Base-by-base conservation (phyloP, 805 yeast genomes). In the Pichia heedii region DNA sequence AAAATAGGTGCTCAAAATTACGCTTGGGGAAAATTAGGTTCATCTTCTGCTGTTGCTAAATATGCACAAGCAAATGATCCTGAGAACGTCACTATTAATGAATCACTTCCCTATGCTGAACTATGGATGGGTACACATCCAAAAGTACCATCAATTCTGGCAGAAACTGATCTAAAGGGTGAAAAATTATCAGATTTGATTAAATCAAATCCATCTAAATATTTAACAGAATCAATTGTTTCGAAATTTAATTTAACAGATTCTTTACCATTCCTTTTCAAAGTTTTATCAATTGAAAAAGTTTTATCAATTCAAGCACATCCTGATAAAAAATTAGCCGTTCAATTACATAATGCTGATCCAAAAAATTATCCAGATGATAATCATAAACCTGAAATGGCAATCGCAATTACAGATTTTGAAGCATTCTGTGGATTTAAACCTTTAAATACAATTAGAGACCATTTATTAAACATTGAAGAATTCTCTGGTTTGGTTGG, bases 311-410 rank as follows among this genome's bases (percentile, higher is more conserved):
- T 93, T 62, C 98, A 93, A 68, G 97, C 98, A 19, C 98, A 93
- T 61, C 98, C 98, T 24, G 97, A 93, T 68, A 93, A 93, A 69
- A 62, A 71, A 13, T 71, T 93, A 46, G 98, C 84, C 33, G 77
- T 73, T 38, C 76, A 77, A 50, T 72, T 93, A 55, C 95, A 84
- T 58, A 73, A 74, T 16, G 66, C 71, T 24, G 97, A 93, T 67
- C 97, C 98, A 44, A 78, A 79, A 56, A 84, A 93, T 67, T 93
- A 93, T 63, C 97, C 97, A 4, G 98, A 93, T 67, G 95, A 82
- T 62, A 93, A 93, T 70, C 98, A 93, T 68, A 93, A 93, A 70
- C 98, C 98, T n/a, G 98, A 93, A 66, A 93, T 93, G 98, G 97
- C 98, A 40, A 78, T 93, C 58, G 98, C 98, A 9, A 80, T 93